phyloP scores from a whole-genome alignment of 257 asterid species.

The Nicotiana sylvestris region DNA sequence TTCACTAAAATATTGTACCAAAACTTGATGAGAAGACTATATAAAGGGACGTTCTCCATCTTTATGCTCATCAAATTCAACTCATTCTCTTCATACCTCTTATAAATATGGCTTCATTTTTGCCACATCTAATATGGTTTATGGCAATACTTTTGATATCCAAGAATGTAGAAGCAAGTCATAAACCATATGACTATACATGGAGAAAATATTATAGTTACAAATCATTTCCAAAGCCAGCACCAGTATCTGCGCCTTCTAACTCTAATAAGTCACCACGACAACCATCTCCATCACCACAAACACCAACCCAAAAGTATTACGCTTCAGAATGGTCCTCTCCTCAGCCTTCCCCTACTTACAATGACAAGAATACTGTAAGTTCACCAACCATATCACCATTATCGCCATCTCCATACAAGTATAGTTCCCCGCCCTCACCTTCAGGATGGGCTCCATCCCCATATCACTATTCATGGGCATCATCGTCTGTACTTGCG shows the following conservation, averaged over 20 bases:
- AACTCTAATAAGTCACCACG: not conserved
- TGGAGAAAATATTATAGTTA: constrained; percentile 1
- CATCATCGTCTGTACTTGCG: not conserved
- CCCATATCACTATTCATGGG: not conserved
- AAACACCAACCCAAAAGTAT: not conserved
- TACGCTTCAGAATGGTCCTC: not conserved
- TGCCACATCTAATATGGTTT: constrained; percentile 12
- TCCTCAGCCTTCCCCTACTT: not conserved
- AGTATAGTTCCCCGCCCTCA: not conserved
- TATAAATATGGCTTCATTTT: constrained; percentile 15
- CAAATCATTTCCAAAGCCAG: not conserved
- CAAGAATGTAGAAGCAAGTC: constrained; percentile 12
- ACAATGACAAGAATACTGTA: not conserved
- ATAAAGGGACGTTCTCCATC: not conserved
- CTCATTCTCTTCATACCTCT: constrained; percentile 1
- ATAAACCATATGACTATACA: not conserved
- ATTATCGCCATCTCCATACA: not conserved
- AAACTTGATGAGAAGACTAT: not conserved
- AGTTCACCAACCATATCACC: not conserved
- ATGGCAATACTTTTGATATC: constrained; percentile 13
- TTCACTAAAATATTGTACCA: not conserved
- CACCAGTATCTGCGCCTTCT: not conserved
- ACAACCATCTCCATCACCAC: constrained; percentile 7
- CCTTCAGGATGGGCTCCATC: not conserved
- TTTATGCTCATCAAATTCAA: not conserved